These are phyloP conservation scores for Cystofilobasidium capitatum DNA, from an alignment of 768 basidiomycete species.

Conservation along the genomic window DNA sequence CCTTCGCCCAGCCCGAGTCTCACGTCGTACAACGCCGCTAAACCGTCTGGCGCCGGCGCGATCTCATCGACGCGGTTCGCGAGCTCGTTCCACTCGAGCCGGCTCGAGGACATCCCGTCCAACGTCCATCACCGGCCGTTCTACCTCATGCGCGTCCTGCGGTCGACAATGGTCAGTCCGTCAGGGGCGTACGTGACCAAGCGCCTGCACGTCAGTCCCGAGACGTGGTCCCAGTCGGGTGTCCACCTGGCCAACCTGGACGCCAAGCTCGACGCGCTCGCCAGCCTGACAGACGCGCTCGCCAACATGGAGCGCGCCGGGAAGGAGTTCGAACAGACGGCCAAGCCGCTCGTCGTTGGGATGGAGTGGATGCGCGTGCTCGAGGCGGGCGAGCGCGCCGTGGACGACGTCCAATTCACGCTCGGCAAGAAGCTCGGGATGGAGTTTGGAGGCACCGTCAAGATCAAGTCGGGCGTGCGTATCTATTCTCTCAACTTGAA, in stretches of 20 bases:
- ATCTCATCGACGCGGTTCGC: too few relatives aligned
- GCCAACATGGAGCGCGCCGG: constrained; percentile 67
- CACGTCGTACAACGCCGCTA: background rate
- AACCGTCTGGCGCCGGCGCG: too few relatives aligned
- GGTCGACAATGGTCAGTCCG: constrained; percentile 61
- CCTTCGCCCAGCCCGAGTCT: background rate
- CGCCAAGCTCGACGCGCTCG: constrained; percentile 78
- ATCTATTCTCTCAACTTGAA: background rate
- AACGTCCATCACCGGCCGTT: constrained; percentile 53
- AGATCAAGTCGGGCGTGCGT: constrained; percentile 2
- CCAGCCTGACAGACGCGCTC: constrained; percentile 64
- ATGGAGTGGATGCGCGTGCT: constrained; percentile 57
- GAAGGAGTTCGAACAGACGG: constrained; percentile 63
- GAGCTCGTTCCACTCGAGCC: background rate
- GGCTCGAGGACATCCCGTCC: background rate
- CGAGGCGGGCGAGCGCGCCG: constrained; percentile 68
- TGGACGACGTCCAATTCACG: constrained; percentile 52
- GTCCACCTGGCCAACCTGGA: constrained; percentile 70
- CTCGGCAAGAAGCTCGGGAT: constrained; percentile 8
- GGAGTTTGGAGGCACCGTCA: constrained; percentile 1
- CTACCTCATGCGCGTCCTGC: constrained; percentile 74
- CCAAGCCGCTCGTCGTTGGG: constrained; percentile 52
- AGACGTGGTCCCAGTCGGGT: constrained; percentile 85
- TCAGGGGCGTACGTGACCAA: constrained; percentile 77
- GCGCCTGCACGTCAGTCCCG: constrained; percentile 73